A percentile compares a stretch with the other conserved stretches of the same genome.
These are phyloP conservation scores for Cryphonectria nitschkei DNA, from an alignment of 2,329 filamentous ascomycete species.

Conservation along the genomic window DNA sequence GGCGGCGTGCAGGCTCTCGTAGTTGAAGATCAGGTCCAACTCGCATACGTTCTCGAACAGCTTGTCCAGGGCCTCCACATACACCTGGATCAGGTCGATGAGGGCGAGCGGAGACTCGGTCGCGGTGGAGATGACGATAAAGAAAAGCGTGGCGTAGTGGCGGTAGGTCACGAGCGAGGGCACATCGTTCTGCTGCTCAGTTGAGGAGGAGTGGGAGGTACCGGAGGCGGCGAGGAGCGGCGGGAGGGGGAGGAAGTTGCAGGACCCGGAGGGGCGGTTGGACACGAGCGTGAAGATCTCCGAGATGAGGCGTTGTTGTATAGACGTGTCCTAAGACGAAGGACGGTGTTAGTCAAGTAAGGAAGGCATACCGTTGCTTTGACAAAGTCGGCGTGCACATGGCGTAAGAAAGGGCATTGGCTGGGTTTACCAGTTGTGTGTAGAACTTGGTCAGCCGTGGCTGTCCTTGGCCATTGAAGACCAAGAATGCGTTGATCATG, in stretches of 20 bases:
- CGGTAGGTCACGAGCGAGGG: conserved; percentile 97
- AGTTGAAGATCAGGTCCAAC: conserved; percentile 98
- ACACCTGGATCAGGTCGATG: conserved; percentile 96
- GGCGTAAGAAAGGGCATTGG: conserved; percentile 1
- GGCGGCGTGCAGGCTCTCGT: conserved; percentile 91
- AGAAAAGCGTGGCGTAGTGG: conserved; percentile 97
- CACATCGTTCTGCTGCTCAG: conserved; percentile 76
- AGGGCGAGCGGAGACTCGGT: conserved; percentile 95
- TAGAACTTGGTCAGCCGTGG: conserved; percentile 98
- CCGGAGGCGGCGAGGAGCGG: conserved; percentile 66
- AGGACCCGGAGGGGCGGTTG: conserved; percentile 86
- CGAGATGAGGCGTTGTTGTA: conserved; percentile 93
- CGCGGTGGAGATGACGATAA: conserved; percentile 95
- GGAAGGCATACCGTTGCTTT: background rate
- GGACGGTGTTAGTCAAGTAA: background rate
- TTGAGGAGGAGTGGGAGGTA: conserved; percentile 66
- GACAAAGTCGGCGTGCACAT: background rate
- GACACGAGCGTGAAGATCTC: conserved; percentile 97
- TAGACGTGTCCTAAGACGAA: conserved; percentile 83
- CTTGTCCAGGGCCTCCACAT: conserved; percentile 91
- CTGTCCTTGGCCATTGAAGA: conserved; percentile 98
- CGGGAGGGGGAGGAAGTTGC: conserved; percentile 90
- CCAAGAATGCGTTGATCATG: conserved; percentile 98
- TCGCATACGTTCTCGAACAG: conserved; percentile 99
- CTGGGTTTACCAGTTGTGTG: conserved; percentile 76